Evolutionary conservation across 164 flowering plant genomes (phyloP).

Genomic region (Dillenia suffruticosa): DNA sequence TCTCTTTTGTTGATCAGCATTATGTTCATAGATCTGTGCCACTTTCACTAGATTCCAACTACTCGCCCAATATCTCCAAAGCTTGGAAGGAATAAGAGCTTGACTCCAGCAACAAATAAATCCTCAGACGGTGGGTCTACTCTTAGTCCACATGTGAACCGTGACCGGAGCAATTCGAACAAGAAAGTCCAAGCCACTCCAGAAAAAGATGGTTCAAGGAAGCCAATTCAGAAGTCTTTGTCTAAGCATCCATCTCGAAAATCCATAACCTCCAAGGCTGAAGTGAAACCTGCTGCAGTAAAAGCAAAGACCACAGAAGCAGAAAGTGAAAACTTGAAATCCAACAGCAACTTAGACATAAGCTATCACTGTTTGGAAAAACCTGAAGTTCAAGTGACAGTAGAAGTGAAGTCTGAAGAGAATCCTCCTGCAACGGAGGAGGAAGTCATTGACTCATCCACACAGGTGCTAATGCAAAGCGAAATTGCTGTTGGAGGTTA

Average conservation of each 20-base stretch:
- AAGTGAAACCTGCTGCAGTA: conserved; percentile 26
- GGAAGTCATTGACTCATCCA: conserved; percentile 10
- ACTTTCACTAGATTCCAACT: conserved; percentile 57
- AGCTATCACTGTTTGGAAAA: neutral
- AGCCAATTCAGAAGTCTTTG: conserved; percentile 37
- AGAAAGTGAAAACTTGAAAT: conserved; percentile 11
- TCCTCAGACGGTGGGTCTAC: conserved; percentile 28
- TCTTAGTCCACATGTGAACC: conserved; percentile 31
- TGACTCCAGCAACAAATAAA: conserved; percentile 19
- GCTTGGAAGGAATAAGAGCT: conserved; percentile 69
- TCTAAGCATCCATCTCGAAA: conserved; percentile 43
- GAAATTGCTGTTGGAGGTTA: conserved; percentile 33
- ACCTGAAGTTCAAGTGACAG: conserved; percentile 15
- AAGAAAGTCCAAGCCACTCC: conserved; percentile 21
- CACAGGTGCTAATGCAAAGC: conserved; percentile 21
- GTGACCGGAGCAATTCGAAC: conserved; percentile 19
- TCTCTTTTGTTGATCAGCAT: no score
- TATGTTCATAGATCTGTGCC: no score
- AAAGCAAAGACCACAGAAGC: conserved; percentile 23
- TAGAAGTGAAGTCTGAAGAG: conserved; percentile 8
- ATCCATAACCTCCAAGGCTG: conserved; percentile 19
- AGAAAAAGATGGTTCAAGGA: conserved; percentile 29
- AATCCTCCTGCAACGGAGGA: conserved; percentile 6
- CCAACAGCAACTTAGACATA: neutral
- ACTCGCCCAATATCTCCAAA: conserved; percentile 84